Conservation (phyloP, 257 asterid genomes). For the Gardenia jasminoides region DNA sequence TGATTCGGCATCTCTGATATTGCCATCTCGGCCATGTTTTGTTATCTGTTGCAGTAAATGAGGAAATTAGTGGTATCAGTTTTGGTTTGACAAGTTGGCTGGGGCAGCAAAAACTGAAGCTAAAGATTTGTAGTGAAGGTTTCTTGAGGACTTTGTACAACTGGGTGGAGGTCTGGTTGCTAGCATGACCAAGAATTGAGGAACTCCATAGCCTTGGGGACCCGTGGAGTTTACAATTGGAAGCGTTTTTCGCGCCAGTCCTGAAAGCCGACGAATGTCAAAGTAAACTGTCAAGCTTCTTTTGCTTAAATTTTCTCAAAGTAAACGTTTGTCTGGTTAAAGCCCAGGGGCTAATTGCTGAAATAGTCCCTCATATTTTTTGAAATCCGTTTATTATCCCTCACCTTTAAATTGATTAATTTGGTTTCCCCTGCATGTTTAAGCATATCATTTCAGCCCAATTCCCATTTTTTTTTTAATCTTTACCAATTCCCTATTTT, state of each 20-base stretch:
- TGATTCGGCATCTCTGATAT: constrained; percentile 60
- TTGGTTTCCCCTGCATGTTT: too few species aligned
- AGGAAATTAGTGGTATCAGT: constrained; percentile 36
- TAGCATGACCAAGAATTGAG: not conserved
- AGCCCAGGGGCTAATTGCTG: too few species aligned
- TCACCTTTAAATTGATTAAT: too few species aligned
- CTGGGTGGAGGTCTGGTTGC: not conserved
- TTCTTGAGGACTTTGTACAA: not conserved
- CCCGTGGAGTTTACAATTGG: not conserved
- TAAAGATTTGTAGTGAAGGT: not conserved
- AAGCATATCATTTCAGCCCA: too few species aligned
- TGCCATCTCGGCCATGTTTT: constrained; percentile 60
- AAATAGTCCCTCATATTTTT: too few species aligned
- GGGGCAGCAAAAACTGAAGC: constrained; percentile 29
- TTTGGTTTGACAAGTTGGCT: constrained; percentile 14
- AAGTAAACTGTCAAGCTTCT: not conserved
- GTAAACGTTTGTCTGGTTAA: too few species aligned
- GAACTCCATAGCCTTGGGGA: not conserved
- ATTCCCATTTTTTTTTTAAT: too few species aligned
- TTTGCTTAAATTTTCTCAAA: too few species aligned
- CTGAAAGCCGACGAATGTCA: not conserved
- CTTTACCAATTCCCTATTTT: too few species aligned
- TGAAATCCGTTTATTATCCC: too few species aligned
- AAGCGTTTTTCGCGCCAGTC: not conserved
- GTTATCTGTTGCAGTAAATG: constrained; percentile 69